Evolutionary conservation across 148 eudicot species (phyloP).

Genomic region (Chenopodium quinoa): DNA sequence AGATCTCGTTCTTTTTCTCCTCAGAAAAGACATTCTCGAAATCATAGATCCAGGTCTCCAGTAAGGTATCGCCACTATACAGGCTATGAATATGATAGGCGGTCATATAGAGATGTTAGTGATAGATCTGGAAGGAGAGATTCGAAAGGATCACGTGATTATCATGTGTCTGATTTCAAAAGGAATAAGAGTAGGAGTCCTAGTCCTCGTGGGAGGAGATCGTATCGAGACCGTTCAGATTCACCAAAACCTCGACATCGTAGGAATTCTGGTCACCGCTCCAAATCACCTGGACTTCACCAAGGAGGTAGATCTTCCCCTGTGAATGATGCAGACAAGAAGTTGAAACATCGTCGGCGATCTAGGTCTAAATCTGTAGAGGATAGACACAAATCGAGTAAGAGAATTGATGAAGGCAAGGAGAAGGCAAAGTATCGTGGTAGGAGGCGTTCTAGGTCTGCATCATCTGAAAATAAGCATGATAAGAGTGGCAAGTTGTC

Average conservation of each 20-base stretch:
- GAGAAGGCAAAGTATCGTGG: slow-evolving; percentile 31
- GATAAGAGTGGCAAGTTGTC: slow-evolving; percentile 28
- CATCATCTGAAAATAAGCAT: slow-evolving; percentile 30
- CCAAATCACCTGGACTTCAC: slow-evolving; percentile 63
- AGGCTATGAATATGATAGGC: slow-evolving; percentile 61
- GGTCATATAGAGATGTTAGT: slow-evolving; percentile 52
- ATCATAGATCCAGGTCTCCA: slow-evolving; percentile 74
- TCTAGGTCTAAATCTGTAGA: slow-evolving; percentile 67
- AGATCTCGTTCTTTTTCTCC: slow-evolving; percentile 55
- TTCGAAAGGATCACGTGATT: slow-evolving; percentile 49
- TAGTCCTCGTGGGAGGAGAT: slow-evolving; percentile 64
- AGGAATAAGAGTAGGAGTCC: slow-evolving; percentile 75
- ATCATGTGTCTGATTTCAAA: slow-evolving; percentile 52
- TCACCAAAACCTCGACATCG: slow-evolving; percentile 51
- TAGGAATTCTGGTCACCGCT: slow-evolving; percentile 50
- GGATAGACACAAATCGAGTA: slow-evolving; percentile 27
- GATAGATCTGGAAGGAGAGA: slow-evolving; percentile 59
- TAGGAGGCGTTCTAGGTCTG: slow-evolving; percentile 39
- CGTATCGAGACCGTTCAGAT: slow-evolving; percentile 52
- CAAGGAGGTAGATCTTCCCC: slow-evolving; percentile 56
- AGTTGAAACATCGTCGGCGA: slow-evolving; percentile 45
- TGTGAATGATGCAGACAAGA: slow-evolving; percentile 45
- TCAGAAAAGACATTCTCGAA: slow-evolving; percentile 45
- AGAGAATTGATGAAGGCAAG: slow-evolving; percentile 22
- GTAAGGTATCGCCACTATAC: slow-evolving; percentile 65